These are phyloP conservation scores for Annulohypoxylon moriforme DNA, from an alignment of 495 filamentous ascomycete genomes.

Conservation along the genomic window DNA sequence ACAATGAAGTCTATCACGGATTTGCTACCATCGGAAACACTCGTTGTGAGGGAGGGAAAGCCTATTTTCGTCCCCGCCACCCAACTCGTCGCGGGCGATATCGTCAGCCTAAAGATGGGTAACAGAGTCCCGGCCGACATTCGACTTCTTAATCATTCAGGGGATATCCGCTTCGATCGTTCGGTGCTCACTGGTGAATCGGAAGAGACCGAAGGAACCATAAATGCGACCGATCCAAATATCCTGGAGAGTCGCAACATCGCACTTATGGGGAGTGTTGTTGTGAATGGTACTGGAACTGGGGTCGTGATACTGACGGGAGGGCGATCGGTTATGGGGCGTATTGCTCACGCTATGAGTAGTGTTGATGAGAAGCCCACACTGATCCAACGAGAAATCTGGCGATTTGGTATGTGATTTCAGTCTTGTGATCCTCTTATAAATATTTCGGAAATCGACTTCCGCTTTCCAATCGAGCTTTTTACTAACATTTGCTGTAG, in stretches of 20 bases:
- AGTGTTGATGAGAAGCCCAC: neutral
- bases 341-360: neutral
- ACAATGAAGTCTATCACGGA: neutral
- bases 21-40: neutral
- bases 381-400: neutral
- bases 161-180: neutral
- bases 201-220: neutral
- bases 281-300: neutral
- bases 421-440: no score
- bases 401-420: neutral
- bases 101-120: conserved; percentile 1
- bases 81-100: neutral
- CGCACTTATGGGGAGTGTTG: neutral
- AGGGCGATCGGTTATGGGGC: neutral
- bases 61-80: neutral
- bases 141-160: neutral
- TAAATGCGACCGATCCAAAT: neutral
- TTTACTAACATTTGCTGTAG: neutral
- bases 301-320: neutral
- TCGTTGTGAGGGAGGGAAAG: neutral
- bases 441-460: no score
- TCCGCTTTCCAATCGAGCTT: neutral
- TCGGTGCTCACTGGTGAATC: neutral
- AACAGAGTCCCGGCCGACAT: neutral
- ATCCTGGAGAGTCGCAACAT: conserved; percentile 4